Evolutionary conservation across 345 rosid genomes (phyloP).

Genomic region (Geranium rotundifolium): DNA sequence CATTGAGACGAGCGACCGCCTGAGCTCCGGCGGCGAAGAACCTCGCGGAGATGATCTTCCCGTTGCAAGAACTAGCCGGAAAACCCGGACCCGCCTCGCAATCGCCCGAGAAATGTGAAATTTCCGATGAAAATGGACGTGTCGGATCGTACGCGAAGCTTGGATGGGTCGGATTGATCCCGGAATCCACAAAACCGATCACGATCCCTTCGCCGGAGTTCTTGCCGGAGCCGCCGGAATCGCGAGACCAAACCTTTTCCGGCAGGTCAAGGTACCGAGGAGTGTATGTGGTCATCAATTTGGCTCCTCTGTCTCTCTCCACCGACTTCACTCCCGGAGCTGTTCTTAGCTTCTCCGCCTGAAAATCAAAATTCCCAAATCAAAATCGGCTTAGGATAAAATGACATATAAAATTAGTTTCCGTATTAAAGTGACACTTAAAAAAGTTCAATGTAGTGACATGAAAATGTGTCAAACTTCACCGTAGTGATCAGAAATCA

Average conservation of each 20-base stretch:
- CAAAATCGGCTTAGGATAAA: too few relatives aligned
- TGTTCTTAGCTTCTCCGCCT: conserved; percentile 50
- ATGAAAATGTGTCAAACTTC: neutral
- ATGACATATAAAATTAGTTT: too few relatives aligned
- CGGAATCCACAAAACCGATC: conserved; percentile 71
- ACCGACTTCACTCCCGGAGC: conserved; percentile 44
- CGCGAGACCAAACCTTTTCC: conserved; percentile 35
- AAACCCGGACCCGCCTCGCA: conserved; percentile 63
- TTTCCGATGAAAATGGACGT: conserved; percentile 26
- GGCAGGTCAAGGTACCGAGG: conserved; percentile 62
- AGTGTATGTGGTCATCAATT: conserved; percentile 71
- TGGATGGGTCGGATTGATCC: conserved; percentile 65
- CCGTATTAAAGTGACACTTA: too few relatives aligned
- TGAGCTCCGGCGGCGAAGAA: conserved; percentile 81
- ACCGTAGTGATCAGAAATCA: too few relatives aligned
- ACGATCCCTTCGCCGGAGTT: conserved; percentile 62
- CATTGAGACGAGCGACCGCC: conserved; percentile 37
- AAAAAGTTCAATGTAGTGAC: too few relatives aligned
- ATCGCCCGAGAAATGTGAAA: conserved; percentile 55
- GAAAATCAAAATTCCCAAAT: conserved; percentile 1
- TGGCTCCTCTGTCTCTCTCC: conserved; percentile 80
- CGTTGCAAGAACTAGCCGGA: conserved; percentile 52
- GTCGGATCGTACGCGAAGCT: conserved; percentile 42
- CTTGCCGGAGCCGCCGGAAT: conserved; percentile 23
- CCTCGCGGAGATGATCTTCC: conserved; percentile 67